Evolutionary conservation across 805 yeast genomes (phyloP).

Genomic region (Jamesozyma rosinii): DNA sequence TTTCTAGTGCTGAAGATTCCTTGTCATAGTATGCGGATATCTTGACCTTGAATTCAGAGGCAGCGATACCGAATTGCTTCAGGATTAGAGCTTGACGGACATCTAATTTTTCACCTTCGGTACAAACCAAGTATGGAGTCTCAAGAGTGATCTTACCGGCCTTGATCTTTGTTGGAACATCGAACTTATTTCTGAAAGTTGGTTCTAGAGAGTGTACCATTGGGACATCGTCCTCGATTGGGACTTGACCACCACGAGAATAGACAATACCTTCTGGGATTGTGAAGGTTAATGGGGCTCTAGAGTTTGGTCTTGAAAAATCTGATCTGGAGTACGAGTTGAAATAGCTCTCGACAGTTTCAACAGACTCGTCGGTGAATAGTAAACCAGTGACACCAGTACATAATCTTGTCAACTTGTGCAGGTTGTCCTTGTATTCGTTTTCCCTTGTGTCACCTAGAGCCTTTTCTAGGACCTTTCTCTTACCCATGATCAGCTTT

Average conservation of each 20-base stretch:
- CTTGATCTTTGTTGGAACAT: constrained; percentile 84
- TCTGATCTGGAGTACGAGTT: constrained; percentile 68
- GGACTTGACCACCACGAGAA: constrained; percentile 89
- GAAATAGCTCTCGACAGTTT: constrained; percentile 86
- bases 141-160: constrained; percentile 77
- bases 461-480: constrained; percentile 87
- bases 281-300: constrained; percentile 71
- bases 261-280: constrained; percentile 87
- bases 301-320: constrained; percentile 82
- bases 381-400: constrained; percentile 79
- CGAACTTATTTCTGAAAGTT: constrained; percentile 77
- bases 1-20: constrained; percentile 35
- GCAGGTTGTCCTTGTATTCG: constrained; percentile 81
- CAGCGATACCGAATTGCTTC: constrained; percentile 93
- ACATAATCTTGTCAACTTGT: constrained; percentile 52
- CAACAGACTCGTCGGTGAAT: constrained; percentile 80
- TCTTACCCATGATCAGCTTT: constrained; percentile 80
- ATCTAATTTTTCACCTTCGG: constrained; percentile 69
- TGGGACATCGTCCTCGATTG: constrained; percentile 89
- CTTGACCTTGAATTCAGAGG: constrained; percentile 78
- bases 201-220: constrained; percentile 94
- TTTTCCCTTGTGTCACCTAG: constrained; percentile 80
- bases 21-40: constrained; percentile 70
- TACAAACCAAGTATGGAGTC: constrained; percentile 72
- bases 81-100: constrained; percentile 85